Percentiles rank a stretch among this genome's conserved stretches.
These are phyloP conservation scores for Eucalyptus sp. DNA, from an alignment of 345 rosid genomes.

Conservation along the genomic window DNA sequence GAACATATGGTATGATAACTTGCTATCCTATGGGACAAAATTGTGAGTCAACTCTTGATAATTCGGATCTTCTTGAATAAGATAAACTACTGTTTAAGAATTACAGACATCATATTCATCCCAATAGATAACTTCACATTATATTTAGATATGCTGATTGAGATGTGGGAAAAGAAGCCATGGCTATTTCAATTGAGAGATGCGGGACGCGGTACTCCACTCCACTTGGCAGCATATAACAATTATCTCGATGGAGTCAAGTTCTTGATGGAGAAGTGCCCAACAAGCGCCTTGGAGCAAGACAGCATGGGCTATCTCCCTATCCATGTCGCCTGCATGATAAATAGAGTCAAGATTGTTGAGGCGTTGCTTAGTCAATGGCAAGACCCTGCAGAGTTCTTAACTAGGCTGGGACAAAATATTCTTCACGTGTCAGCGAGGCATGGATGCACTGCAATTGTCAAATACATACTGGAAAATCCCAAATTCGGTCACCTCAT, in stretches of 20 bases:
- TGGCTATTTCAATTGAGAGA: not conserved
- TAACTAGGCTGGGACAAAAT: not conserved
- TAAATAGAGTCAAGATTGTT: accelerated
- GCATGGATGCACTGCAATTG: too few species aligned
- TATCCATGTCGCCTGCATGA: not conserved
- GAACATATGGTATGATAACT: not conserved
- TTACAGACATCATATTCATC: not conserved
- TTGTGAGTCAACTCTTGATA: not conserved
- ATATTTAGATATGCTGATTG: not conserved
- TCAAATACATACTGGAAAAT: too few species aligned
- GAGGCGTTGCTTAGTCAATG: not conserved
- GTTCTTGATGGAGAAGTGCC: not conserved
- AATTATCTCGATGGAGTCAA: not conserved
- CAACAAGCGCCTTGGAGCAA: not conserved
- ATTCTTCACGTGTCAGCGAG: not conserved
- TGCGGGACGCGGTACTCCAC: not conserved
- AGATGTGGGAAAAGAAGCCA: not conserved
- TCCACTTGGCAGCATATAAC: accelerated
- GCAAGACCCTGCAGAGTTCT: not conserved
- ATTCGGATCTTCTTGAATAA: accelerated
- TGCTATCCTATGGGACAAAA: not conserved
- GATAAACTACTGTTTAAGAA: not conserved
- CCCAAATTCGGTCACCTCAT: too few species aligned
- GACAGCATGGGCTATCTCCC: not conserved
- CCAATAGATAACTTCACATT: accelerated